phyloP scores from a whole-genome alignment of 176 grass and related monocot genomes.

The Puccinellia tenuiflora region DNA sequence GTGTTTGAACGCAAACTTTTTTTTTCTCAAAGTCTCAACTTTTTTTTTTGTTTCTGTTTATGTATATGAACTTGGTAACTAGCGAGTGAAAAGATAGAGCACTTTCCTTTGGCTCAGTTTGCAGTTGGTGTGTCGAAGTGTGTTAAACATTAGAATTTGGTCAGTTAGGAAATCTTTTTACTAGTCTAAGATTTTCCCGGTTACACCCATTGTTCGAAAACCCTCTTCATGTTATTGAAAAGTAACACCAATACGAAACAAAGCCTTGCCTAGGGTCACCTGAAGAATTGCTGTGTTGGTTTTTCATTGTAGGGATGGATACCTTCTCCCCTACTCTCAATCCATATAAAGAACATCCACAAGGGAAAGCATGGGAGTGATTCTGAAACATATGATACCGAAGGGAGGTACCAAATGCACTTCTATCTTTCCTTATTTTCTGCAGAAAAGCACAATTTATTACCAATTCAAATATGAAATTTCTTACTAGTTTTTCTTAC shows the following conservation, averaged over 20 bases:
- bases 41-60: not conserved
- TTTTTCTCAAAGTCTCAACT: not conserved
- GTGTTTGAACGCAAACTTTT: no score
- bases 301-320: slow-evolving; percentile 42
- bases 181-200: not conserved
- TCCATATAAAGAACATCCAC: slow-evolving; percentile 63
- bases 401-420: slow-evolving; percentile 46
- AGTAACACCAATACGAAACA: no score
- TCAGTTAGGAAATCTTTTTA: not conserved
- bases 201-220: not conserved
- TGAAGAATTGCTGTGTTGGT: not conserved
- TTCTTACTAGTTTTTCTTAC: not conserved
- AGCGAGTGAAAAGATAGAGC: not conserved
- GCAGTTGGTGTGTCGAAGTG: not conserved
- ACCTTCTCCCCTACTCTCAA: slow-evolving; percentile 50
- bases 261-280: no score
- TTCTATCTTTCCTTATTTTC: not conserved
- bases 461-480: not conserved
- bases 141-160: not conserved
- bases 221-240: no score
- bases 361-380: slow-evolving; percentile 70
- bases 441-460: not conserved
- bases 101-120: not conserved
- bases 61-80: not conserved
- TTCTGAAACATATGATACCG: slow-evolving; percentile 57